Evolutionary conservation across 352 stramenopile genomes (phyloP).

Genomic region (Phytophthora megakarya): DNA sequence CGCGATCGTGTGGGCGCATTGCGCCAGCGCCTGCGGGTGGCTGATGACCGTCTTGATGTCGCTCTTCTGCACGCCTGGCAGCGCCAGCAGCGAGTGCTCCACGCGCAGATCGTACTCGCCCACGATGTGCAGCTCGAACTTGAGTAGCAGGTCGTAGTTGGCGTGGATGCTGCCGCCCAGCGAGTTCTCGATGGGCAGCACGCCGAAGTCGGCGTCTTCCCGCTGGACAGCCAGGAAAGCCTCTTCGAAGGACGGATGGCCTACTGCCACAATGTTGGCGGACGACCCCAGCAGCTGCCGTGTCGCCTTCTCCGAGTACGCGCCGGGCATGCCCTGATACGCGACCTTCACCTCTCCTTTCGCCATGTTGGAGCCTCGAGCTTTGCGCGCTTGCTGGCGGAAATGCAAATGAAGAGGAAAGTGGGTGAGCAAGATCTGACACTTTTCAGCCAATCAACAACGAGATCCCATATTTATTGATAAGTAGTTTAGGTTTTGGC

Average conservation of each 20-base stretch:
- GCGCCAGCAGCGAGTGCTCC: slow-evolving; percentile 93
- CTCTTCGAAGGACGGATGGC: slow-evolving; percentile 43
- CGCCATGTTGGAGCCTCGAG: too few species aligned
- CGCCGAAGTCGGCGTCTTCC: slow-evolving; percentile 93
- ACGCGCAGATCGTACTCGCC: slow-evolving; percentile 83
- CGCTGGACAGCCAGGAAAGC: slow-evolving; percentile 70
- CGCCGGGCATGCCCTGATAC: slow-evolving; percentile 96
- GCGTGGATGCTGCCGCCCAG: slow-evolving; percentile 95
- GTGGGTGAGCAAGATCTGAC: too few species aligned
- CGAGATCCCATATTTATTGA: too few species aligned
- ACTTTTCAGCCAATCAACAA: too few species aligned
- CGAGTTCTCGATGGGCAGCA: slow-evolving; percentile 97
- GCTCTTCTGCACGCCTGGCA: slow-evolving; percentile 81
- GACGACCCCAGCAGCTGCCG: slow-evolving; percentile 87
- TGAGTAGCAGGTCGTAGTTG: slow-evolving; percentile 93
- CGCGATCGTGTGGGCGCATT: slow-evolving; percentile 96
- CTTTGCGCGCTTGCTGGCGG: not conserved
- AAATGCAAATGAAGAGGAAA: slow-evolving; percentile 2
- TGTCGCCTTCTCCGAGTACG: slow-evolving; percentile 97
- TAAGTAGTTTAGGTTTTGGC: too few species aligned
- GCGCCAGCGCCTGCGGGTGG: slow-evolving; percentile 96
- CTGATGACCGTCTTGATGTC: slow-evolving; percentile 97
- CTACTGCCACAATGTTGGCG: slow-evolving; percentile 69
- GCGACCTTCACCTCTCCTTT: slow-evolving; percentile 84
- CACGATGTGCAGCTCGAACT: slow-evolving; percentile 79